Base-by-base conservation (phyloP, 257 asterid species). In the Ligustrum vulgare region DNA sequence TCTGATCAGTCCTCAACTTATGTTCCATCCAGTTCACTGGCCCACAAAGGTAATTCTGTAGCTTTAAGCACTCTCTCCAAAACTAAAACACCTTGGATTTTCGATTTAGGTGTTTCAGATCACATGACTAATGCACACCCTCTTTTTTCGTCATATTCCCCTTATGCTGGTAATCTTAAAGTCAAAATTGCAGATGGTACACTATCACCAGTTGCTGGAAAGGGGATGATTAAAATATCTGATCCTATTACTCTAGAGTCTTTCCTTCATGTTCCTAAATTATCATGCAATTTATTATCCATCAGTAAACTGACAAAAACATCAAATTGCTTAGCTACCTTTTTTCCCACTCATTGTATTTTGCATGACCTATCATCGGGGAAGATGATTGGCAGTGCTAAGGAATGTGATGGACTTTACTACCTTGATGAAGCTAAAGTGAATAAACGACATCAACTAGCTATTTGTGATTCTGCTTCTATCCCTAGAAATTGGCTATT, bases 321-420 rank as follows among this genome's bases (percentile, higher is more conserved):
- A 4, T 60, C 25, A 8, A 72, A 56, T 58, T 56, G 76, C 16
- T 33, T 15, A 28, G 22, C 49, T 72, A 51, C 2, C 2, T 56
- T 72, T 58, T 18, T 49, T 58, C 9, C 31, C 5, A 1, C 66
- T 18, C 43, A 31, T 56, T 54, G 68, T 9, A 20, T 32, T 33
- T 58, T 73, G 34, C 25, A 73, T 70, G 36, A 73, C 43, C 36
- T 45, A 1, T 32, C 23, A 54, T 71, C 31, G 65, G 15, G 32
- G 28, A 54, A 49, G 65, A 71, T 2, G 67, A 71, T 71, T 41
- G 41, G 23, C 64, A 70, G 22, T 70, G 74, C 74, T 70, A 70
- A 34, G 8, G 33, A 69, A 9, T 69, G 5, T 18, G 34, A 34
- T 6, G 34, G 56, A 1, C 56, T 69, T 6, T 71, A 45, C 62